Base-by-base conservation (phyloP, 352 stramenopile species). In the Halophytophthora batemanensis region DNA sequence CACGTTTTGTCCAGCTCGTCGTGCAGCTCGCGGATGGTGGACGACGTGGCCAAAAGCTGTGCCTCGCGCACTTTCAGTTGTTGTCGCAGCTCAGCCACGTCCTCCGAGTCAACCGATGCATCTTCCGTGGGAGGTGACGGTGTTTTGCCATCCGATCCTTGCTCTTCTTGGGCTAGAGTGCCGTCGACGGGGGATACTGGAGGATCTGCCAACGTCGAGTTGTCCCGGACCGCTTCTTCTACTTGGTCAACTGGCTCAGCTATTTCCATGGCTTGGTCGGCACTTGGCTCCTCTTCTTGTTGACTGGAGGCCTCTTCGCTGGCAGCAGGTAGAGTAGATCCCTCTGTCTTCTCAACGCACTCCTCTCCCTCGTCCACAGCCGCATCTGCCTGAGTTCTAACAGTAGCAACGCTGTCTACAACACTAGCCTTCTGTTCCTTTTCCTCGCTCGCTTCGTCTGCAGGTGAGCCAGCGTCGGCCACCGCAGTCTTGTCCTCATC, bases 1-100 rank as follows among this genome's bases (percentile, higher is more conserved):
- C 77, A 85, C 2, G 79, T 82, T 39, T 84, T 76, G 59, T 93
- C 82, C 18, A 93, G 67, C 45, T 90, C 82, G 31, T 87, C 66
- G 42, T 90, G 80, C 8, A 93, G 65, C 50, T 91, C 76, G 18
- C 69, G 65, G 50, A 91, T 87, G 4, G 73, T 74, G 1, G 70
- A 55, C 0, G 74, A 88, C 7, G 79, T 83, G 12, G 76, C 64
- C 47, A 93, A 29, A 8, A 93, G 37, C 53, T 93, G 83, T 3
- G 69, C 74, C 50, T 93, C 83, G 0, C 80, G 68, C 43, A 77
- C 56, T 14, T 57, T 18, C 25, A 93, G 61, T 38, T 88, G 64
- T 5, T 63, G 56, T 33, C 62, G 50, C 18, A 90, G 36, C 14
- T 33, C 42, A 11, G 41, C 21, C 39, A 76, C 41, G 21, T 66